These are phyloP conservation scores for Coniochaeta sp. DNA, from an alignment of 2,329 filamentous ascomycete species.

Conservation along the genomic window DNA sequence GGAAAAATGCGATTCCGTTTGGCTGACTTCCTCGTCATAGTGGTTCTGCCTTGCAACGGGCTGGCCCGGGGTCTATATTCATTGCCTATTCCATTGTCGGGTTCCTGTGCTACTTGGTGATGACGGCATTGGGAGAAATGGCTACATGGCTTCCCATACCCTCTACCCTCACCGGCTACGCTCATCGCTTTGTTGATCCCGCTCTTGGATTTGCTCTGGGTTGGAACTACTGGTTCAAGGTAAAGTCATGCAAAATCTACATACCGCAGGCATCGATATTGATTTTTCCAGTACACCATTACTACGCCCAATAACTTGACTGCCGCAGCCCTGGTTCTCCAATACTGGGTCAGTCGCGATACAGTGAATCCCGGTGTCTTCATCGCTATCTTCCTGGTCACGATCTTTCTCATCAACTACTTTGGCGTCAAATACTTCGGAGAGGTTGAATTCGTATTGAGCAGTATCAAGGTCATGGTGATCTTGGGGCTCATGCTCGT, in stretches of 20 bases:
- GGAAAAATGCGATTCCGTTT: too few relatives aligned
- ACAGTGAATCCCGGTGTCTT: slow-evolving; percentile 46
- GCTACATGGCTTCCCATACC: slow-evolving; percentile 72
- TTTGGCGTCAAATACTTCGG: slow-evolving; percentile 51
- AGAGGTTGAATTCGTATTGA: slow-evolving; percentile 56
- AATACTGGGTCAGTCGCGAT: slow-evolving; percentile 46
- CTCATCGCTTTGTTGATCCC: slow-evolving; percentile 70
- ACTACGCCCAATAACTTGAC: slow-evolving; percentile 73
- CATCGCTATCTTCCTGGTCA: slow-evolving; percentile 49
- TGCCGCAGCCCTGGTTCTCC: slow-evolving; percentile 49
- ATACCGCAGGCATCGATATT: slow-evolving; percentile 29
- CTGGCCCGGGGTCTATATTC: slow-evolving; percentile 58
- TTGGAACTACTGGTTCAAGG: too few relatives aligned
- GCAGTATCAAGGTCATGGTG: slow-evolving; percentile 52
- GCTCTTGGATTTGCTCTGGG: slow-evolving; percentile 74
- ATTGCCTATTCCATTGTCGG: slow-evolving; percentile 66
- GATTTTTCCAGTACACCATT: slow-evolving; percentile 77
- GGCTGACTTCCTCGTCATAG: too few relatives aligned
- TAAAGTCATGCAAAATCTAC: too few relatives aligned
- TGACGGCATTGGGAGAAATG: slow-evolving; percentile 79
- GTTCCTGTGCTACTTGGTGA: slow-evolving; percentile 69
- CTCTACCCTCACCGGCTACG: slow-evolving; percentile 76
- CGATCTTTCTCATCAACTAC: slow-evolving; percentile 49
- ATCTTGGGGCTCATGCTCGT: slow-evolving; percentile 51
- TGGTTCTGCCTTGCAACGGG: too few relatives aligned